Evolutionary conservation across 108 stramenopile genomes (phyloP).

Genomic region (Conticribra guillardii): DNA sequence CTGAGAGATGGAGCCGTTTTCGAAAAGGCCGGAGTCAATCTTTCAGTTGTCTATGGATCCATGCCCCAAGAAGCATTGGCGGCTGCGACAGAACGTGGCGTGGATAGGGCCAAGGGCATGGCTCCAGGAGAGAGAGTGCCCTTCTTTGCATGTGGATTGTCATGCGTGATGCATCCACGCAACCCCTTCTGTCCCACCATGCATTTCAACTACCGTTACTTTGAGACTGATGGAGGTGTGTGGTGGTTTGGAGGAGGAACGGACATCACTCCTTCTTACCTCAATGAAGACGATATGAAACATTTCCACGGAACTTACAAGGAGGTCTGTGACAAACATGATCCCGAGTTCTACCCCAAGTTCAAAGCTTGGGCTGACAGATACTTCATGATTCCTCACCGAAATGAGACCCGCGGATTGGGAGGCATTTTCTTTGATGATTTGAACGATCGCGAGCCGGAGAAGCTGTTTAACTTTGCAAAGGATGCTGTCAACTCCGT

Average conservation of each 20-base stretch:
- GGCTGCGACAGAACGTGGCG: slow-evolving; percentile 96
- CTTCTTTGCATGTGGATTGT: slow-evolving; percentile 97
- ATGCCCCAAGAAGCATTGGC: slow-evolving; percentile 94
- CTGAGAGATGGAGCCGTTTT: slow-evolving; percentile 93
- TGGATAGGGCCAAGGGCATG: slow-evolving; percentile 92
- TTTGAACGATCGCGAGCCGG: slow-evolving; percentile 92
- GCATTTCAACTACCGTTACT: slow-evolving; percentile 99
- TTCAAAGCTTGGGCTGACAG: slow-evolving; percentile 99
- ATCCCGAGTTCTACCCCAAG: slow-evolving; percentile 93
- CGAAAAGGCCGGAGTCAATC: slow-evolving; percentile 99
- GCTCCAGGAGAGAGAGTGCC: slow-evolving; percentile 90
- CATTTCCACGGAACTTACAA: slow-evolving; percentile 99
- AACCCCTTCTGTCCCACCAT: slow-evolving; percentile 98
- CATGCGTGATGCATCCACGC: slow-evolving; percentile 97
- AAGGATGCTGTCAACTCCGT: slow-evolving; percentile 89
- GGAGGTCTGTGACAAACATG: slow-evolving; percentile 98
- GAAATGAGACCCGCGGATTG: slow-evolving; percentile 95
- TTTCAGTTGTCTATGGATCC: slow-evolving; percentile 95
- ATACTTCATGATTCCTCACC: slow-evolving; percentile 95
- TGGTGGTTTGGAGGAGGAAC: slow-evolving; percentile 99
- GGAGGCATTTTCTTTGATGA: slow-evolving; percentile 99
- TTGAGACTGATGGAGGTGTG: slow-evolving; percentile 98
- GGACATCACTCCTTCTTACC: slow-evolving; percentile 98
- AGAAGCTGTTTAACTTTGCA: slow-evolving; percentile 85
- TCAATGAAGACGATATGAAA: slow-evolving; percentile 95